Evolutionary conservation across 2,329 filamentous ascomycete genomes (phyloP), one percentile per base, ranked within the genome.

Genomic region (Dendryphion nanum): DNA sequence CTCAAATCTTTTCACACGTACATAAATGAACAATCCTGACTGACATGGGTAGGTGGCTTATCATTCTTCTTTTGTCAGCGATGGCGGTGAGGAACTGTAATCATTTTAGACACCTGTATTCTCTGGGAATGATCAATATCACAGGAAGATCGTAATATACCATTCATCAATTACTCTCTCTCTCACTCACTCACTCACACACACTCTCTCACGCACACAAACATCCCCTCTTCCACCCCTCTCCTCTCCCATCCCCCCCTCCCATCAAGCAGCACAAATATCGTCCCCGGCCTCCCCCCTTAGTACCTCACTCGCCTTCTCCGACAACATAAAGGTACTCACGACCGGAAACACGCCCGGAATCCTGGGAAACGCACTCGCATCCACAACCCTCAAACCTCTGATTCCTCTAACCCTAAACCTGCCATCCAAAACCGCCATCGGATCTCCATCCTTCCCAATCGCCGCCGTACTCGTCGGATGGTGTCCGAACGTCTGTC

Each of bases 381-480:
- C 81, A 63, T 84, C 81, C 0, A 84, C 81, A 3, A 83, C 80
- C 18, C 81, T 66, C 34, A 85, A 55, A 0, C 75, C 73, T 1
- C 68, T 58, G 0, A 79, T 73, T 0, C 78, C 78, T 6, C 74
- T 66, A 1, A 85, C 80, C 10, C 71, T 67, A 55, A 83, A 81
- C 34, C 75, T 63, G 0, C 67, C 68, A 51, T 83, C 76, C 34
- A 83, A 55, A 2, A 81, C 78, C 6, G 77, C 77, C 51, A 71
- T 72, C 2, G 68, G 59, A 50, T 84, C 77, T 8, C 65, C 66
- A 18, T 74, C 71, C 1, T 66, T 63, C 1, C 80, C 79, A 45
- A 83, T 82, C 0, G 75, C 68, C 31, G 70, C 74, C 0, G 77
- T 77, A 26, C 73, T 76, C 1, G 69, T 75, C 2, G 76, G 76